A percentile compares a stretch with the other conserved stretches of the same genome.
Evolutionary conservation across 306 rosid species (phyloP).

Genomic region (Inga laurina): DNA sequence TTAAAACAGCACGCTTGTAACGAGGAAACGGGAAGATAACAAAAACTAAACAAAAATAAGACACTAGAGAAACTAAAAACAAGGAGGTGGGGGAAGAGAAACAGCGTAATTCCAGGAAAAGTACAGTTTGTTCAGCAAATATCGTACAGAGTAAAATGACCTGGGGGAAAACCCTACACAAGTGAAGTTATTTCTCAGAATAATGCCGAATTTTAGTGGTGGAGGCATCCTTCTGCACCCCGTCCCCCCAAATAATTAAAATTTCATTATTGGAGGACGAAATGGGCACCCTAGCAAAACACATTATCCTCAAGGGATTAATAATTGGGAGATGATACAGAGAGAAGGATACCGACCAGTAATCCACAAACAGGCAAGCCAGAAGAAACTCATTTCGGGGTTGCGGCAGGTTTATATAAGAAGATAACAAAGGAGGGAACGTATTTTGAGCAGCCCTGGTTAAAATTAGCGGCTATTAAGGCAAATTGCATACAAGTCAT

Average conservation of each 20-base stretch:
- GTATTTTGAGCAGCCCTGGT: neutral
- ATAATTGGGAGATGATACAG: neutral
- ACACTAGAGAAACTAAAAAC: neutral
- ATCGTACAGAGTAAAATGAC: constrained; percentile 18
- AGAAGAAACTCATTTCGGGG: neutral
- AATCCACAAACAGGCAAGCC: neutral
- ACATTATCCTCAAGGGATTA: neutral
- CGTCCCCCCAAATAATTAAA: neutral
- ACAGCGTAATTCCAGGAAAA: neutral
- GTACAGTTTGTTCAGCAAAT: neutral
- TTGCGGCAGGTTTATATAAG: neutral
- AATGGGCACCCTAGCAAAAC: neutral
- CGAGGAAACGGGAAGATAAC: neutral
- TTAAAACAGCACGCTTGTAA: constrained; percentile 28
- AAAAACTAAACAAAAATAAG: neutral
- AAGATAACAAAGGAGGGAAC: neutral
- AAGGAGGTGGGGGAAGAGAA: neutral
- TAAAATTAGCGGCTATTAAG: constrained; percentile 22
- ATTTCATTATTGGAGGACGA: neutral
- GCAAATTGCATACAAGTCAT: constrained; percentile 41
- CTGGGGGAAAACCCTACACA: neutral
- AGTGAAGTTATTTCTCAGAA: neutral
- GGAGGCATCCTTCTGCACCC: neutral
- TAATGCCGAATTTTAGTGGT: neutral
- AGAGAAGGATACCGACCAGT: neutral